phyloP scores from a whole-genome alignment of 352 stramenopile genomes.

The Pythium plurisporium region DNA sequence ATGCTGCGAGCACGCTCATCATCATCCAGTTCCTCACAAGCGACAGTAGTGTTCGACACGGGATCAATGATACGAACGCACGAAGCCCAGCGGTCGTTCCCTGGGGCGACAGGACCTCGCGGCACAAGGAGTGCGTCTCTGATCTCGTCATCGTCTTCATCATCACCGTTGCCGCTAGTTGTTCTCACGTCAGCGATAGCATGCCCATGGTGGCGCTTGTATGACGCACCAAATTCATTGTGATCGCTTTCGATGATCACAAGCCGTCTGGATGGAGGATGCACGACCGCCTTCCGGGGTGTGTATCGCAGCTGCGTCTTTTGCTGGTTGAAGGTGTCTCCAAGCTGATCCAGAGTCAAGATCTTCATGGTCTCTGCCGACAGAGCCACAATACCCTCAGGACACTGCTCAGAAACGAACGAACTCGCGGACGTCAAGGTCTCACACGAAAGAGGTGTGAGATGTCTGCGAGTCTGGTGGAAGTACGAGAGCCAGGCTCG shows the following conservation, averaged over 20 bases:
- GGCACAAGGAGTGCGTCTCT: conserved; percentile 69
- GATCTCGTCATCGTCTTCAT: conserved; percentile 87
- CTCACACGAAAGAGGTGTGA: conserved; percentile 95
- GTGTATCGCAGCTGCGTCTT: conserved; percentile 96
- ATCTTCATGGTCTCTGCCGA: conserved; percentile 96
- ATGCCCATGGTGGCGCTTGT: conserved; percentile 82
- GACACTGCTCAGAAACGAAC: conserved; percentile 95
- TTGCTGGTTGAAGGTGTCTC: conserved; percentile 97
- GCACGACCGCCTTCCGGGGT: conserved; percentile 92
- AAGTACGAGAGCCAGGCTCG: conserved; percentile 96
- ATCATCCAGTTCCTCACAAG: conserved; percentile 90
- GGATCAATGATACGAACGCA: conserved; percentile 98
- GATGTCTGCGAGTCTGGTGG: conserved; percentile 85
- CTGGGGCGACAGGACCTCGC: conserved; percentile 47
- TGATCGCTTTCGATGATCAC: conserved; percentile 98
- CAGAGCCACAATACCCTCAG: conserved; percentile 96
- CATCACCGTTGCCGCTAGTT: conserved; percentile 47
- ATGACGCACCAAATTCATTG: conserved; percentile 92
- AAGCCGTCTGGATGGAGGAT: conserved; percentile 84
- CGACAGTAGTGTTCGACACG: conserved; percentile 78
- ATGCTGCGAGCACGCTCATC: conserved; percentile 94
- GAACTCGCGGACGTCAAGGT: conserved; percentile 92
- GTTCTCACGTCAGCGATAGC: conserved; percentile 54
- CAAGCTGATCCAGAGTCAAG: conserved; percentile 93
- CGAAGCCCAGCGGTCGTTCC: conserved; percentile 92